Evolutionary conservation across 768 basidiomycete species (phyloP), one percentile per base, ranked within the genome.

Genomic region (Tricholomella constricta): DNA sequence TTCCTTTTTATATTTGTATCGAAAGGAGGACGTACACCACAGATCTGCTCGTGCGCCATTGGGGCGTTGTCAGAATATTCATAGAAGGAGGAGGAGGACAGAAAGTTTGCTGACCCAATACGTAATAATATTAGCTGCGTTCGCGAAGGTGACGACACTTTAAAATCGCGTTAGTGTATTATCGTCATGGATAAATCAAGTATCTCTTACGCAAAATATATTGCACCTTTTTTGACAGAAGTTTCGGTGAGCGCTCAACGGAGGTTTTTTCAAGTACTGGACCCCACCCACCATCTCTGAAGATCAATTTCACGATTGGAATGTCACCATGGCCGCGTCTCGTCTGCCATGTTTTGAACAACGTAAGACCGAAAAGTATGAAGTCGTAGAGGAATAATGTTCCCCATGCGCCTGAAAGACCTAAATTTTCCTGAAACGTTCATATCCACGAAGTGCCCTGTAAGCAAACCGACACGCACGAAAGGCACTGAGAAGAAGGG

Each of bases 261-360:
- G n/a, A n/a, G n/a, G n/a, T 25, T 23, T 23, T 8, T 7, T 26
- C 2, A 42, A n/a, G n/a, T n/a, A n/a, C n/a, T n/a, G n/a, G n/a
- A n/a, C n/a, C n/a, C n/a, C n/a, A 36, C 52, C 27, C 26, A 54
- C 52, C 52, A 26, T 54, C 52, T 43, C 46, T 29, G 19, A 41
- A 15, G 10, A 54, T 1, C 32, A 54, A 25, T 19, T 43, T 40
- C n/a, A 15, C 34, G 40, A 42, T 34, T 9, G 52, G 35, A 34
- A 42, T 23, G 12, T 14, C 6, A 6, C 22, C 7, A 19, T 10
- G 22, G n/a, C n/a, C n/a, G n/a, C n/a, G n/a, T n/a, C n/a, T n/a
- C 29, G 44, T 26, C 9, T 26, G 22, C 43, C 43, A 45, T 17
- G 54, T 51, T 32, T 51, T 55, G 6, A 20, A 7, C 27, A 55